phyloP scores from a whole-genome alignment of 2,329 filamentous ascomycete genomes.

The Pestalotiopsis sp. region DNA sequence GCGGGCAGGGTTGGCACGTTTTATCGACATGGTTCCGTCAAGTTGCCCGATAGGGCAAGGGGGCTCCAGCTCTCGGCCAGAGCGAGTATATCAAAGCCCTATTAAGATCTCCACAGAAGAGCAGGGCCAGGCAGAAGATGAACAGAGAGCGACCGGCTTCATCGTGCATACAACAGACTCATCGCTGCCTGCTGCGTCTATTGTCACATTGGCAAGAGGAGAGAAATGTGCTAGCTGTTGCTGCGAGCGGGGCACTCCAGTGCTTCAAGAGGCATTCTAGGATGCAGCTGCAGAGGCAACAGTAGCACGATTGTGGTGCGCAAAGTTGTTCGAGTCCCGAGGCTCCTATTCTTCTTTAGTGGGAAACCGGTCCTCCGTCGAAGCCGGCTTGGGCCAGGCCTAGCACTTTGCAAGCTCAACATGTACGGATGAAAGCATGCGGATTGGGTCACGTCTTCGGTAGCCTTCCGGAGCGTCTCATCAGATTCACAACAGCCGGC shows the following conservation, averaged over 20 bases:
- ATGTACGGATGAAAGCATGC: not conserved
- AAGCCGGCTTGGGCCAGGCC: not conserved
- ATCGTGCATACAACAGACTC: not conserved
- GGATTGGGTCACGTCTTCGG: not conserved
- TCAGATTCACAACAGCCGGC: not conserved
- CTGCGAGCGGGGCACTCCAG: too few relatives aligned
- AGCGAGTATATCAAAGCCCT: constrained; percentile 1
- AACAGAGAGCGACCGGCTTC: not conserved
- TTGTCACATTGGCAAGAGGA: not conserved
- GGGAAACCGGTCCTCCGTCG: not conserved
- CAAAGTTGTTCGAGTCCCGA: not conserved
- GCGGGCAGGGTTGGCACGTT: constrained; percentile 8
- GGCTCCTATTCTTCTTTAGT: not conserved
- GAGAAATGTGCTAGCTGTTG: too few relatives aligned
- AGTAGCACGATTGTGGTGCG: not conserved
- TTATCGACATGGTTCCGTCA: not conserved
- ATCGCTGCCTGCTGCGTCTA: not conserved
- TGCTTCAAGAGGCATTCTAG: too few relatives aligned
- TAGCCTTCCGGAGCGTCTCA: not conserved
- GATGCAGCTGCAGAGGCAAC: too few relatives aligned
- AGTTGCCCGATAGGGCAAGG: constrained; percentile 3
- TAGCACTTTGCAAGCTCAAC: not conserved
- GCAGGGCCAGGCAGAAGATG: not conserved
- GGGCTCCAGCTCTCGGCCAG: not conserved
- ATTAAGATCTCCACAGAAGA: not conserved